phyloP scores from a whole-genome alignment of 805 yeast species.

The Zygotorulaspora sp. region DNA sequence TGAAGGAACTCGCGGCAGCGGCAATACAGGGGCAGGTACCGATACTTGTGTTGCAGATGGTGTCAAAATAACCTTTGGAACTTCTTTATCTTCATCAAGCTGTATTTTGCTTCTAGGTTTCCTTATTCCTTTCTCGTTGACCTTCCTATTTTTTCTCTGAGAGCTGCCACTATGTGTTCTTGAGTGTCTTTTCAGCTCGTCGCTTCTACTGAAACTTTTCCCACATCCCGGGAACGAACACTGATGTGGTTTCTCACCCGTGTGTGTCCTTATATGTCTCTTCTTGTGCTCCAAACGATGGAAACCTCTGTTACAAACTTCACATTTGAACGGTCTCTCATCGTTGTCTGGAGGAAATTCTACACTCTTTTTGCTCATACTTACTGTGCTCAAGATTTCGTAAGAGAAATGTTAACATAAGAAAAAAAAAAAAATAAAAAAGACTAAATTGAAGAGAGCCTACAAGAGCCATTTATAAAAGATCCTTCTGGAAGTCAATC shows the following conservation, averaged over 20 bases:
- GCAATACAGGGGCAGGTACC: constrained; percentile 8
- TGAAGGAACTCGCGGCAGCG: neutral
- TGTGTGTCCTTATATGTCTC: constrained; percentile 84
- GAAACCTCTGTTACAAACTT: constrained; percentile 79
- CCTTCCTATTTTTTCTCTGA: constrained; percentile 40
- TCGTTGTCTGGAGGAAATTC: constrained; percentile 20
- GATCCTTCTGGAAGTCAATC: too few species aligned
- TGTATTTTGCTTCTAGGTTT: constrained; percentile 4
- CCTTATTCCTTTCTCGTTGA: constrained; percentile 11
- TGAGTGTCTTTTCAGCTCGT: constrained; percentile 80
- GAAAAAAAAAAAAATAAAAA: neutral
- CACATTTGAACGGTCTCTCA: constrained; percentile 74
- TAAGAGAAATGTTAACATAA: neutral
- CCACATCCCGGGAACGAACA: constrained; percentile 78
- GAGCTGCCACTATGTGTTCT: constrained; percentile 68
- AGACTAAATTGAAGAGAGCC: too few species aligned
- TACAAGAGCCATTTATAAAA: neutral
- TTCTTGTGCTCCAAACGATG: constrained; percentile 88
- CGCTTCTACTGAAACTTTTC: constrained; percentile 73
- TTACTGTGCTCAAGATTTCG: neutral
- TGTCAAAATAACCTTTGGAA: constrained; percentile 4
- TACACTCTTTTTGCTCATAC: constrained; percentile 6
- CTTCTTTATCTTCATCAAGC: constrained; percentile 1
- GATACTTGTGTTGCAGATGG: constrained; percentile 11
- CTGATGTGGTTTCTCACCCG: constrained; percentile 87